Conservation (phyloP, 805 yeast species). For the Komagataella ulmi region DNA sequence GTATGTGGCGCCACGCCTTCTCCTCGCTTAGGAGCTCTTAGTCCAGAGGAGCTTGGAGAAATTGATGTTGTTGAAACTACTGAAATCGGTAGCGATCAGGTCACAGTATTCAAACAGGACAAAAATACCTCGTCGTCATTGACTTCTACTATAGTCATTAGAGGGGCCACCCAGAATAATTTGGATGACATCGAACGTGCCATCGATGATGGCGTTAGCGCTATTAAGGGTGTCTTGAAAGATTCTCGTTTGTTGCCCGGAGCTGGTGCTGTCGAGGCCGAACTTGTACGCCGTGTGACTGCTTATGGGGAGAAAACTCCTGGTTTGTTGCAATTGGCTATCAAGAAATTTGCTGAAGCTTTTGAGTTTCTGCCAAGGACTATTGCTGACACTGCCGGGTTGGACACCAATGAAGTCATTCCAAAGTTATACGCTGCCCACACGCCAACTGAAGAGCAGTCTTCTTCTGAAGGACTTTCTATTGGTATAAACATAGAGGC, state of each 20-base stretch:
- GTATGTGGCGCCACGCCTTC: slow-evolving; percentile 97
- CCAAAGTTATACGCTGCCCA: slow-evolving; percentile 86
- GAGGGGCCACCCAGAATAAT: slow-evolving; percentile 94
- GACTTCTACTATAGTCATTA: slow-evolving; percentile 83
- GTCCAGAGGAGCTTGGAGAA: slow-evolving; percentile 85
- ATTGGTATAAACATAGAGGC: slow-evolving; percentile 75
- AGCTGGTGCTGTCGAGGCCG: slow-evolving; percentile 92
- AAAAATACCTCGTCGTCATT: slow-evolving; percentile 37
- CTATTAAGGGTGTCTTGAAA: slow-evolving; percentile 78
- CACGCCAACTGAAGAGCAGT: slow-evolving; percentile 29
- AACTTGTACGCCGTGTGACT: slow-evolving; percentile 66
- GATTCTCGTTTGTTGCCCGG: slow-evolving; percentile 81
- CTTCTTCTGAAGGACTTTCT: slow-evolving; percentile 5
- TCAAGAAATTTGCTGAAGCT: slow-evolving; percentile 86
- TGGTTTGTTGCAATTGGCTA: slow-evolving; percentile 84
- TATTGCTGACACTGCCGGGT: slow-evolving; percentile 87
- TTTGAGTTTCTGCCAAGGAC: slow-evolving; percentile 91
- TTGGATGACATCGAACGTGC: slow-evolving; percentile 95
- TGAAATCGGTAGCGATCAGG: slow-evolving; percentile 97
- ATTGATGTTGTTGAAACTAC: slow-evolving; percentile 80
- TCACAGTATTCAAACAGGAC: slow-evolving; percentile 81
- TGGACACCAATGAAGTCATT: slow-evolving; percentile 80
- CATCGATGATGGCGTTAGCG: slow-evolving; percentile 91
- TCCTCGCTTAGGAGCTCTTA: slow-evolving; percentile 88
- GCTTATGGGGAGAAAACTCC: slow-evolving; percentile 89